Evolutionary conservation across 129 eudicot species (phyloP), one percentile per base, ranked within the genome.

Genomic region (Flaveria trinervia): DNA sequence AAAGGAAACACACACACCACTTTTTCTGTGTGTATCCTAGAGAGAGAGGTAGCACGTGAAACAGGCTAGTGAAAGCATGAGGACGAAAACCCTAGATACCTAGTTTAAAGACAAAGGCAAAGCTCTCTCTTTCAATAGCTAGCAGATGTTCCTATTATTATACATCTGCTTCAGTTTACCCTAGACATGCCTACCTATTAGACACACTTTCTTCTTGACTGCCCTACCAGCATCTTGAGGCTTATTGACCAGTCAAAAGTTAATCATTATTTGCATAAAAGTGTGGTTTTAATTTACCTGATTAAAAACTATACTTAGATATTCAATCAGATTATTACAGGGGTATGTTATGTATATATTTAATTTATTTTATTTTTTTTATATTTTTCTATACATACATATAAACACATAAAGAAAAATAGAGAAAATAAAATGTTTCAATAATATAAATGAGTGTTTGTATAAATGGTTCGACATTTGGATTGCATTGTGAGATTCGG

Each of bases 91-190:
- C 66, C 62, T 66, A 76, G 74, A 66, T 65, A 73, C 26, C 70
- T 56, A 25, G 67, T 45, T 59, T n/a, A 61, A 61, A 61, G 67
- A 67, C 57, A 61, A 61, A 25, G 55, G 68, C 57, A 66, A 64
- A 73, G 52, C 79, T 13, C 70, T 66, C 79, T 17, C 79, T 67
- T 67, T 80, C 62, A 67, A 80, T 45, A 71, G 76, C 76, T 45
- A 71, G 76, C 76, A 80, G 71, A 74, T 80, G 76, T 80, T 80
- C 84, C 84, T 80, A 80, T 74, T 74, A 80, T 60, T 15, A 67
- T 80, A 68, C 80, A 80, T 57, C 76, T 80, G 84, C 33, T 80
- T 80, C 84, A 80, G 71, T 80, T 79, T 74, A 44, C 49, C 48
- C 76, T 67, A 33, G 57, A 74, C 80, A 74, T 67, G 69, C 83